Base-by-base conservation (phyloP, 2,329 filamentous ascomycete species). In the Monilinia laxa region DNA sequence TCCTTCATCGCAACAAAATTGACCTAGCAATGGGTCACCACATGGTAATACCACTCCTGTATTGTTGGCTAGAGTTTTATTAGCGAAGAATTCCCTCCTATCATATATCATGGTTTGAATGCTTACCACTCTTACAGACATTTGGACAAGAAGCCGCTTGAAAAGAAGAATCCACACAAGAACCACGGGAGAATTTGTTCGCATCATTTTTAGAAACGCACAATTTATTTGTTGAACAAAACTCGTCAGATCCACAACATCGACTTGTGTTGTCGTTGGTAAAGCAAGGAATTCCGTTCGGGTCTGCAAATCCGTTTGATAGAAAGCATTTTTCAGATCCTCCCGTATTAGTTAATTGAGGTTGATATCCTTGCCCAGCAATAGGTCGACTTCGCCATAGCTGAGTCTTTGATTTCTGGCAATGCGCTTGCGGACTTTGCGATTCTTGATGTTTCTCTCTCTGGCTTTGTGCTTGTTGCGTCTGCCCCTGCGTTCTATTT, bases 1-100 rank as follows among this genome's bases (percentile, higher is more conserved):
- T n/a, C 68, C 70, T 52, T 70, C 68, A 38, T 70, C 70, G 47
- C 70, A 71, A 55, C 70, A 71, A 38, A 69, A 71, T 14, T 62
- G 35, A 18, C 70, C 67, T 16, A 67, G 55, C 10, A 66, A 64
- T 2, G 65, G 62, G 45, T 64, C 56, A 18, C 68, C 68, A 35
- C 68, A 71, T 47, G 62, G 60, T 9, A 71, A 65, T 47, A 71
- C 45, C 40, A 62, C 58, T 40, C 28, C 62, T 47, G 49, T 64
- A 56, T 67, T 62, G 2, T 65, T 56, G 38, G 63, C 70, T 71
- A 53, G 18, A 62, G 52, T 6, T n/a, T 20, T 45, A 16, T 65
- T 20, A 65, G 53, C 25, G 10, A 57, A 4, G 12, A 5, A 35
- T 25, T 25, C 16, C 4, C 2, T 51, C 20, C 12, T 28, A 11